Conservation (phyloP, 805 yeast genomes). For the Teunomyces aglyptinius region DNA sequence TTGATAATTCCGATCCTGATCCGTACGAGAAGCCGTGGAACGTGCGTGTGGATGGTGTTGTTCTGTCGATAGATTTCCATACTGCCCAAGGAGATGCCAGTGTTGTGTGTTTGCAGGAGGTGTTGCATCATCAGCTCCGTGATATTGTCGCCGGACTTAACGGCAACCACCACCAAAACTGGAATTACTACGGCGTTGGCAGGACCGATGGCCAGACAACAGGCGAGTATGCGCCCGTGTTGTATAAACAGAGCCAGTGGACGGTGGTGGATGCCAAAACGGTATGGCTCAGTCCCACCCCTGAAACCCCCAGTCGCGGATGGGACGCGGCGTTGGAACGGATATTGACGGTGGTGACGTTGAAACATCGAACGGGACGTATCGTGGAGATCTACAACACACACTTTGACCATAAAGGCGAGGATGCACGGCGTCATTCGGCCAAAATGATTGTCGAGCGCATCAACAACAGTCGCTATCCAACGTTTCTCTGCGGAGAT, state of each 20-base stretch:
- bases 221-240: slow-evolving; percentile 40
- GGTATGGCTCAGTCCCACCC: slow-evolving; percentile 42
- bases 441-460: slow-evolving; percentile 37
- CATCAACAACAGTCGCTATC: slow-evolving; percentile 32
- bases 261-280: slow-evolving; percentile 27
- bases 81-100: slow-evolving; percentile 27
- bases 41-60: slow-evolving; percentile 36
- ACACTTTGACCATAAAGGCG: slow-evolving; percentile 43
- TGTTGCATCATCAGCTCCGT: slow-evolving; percentile 32
- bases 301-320: slow-evolving; percentile 35
- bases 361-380: slow-evolving; percentile 21
- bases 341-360: slow-evolving; percentile 38
- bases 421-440: slow-evolving; percentile 33
- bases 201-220: slow-evolving; percentile 27
- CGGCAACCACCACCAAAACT: slow-evolving; percentile 18
- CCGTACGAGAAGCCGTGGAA: slow-evolving; percentile 47
- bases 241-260: slow-evolving; percentile 34
- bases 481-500: slow-evolving; percentile 42
- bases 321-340: slow-evolving; percentile 46
- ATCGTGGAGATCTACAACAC: slow-evolving; percentile 20
- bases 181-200: slow-evolving; percentile 40
- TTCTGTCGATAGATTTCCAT: slow-evolving; percentile 40
- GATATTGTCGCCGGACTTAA: slow-evolving; percentile 30
- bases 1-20: slow-evolving; percentile 34
- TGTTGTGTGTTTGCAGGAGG: slow-evolving; percentile 43